phyloP scores from a whole-genome alignment of 805 yeast species.

The Starmera caribaea region DNA sequence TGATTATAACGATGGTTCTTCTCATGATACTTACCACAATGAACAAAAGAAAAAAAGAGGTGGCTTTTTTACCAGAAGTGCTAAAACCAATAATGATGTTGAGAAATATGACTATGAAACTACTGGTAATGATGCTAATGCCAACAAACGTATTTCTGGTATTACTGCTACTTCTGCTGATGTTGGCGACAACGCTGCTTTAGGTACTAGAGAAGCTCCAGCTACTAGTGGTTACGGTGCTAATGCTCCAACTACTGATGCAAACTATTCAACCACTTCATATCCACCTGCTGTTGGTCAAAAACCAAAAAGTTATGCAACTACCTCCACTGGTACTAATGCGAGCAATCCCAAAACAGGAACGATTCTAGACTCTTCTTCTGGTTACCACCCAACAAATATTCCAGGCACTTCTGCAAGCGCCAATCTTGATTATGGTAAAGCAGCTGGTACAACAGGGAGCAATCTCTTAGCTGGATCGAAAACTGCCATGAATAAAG shows the following conservation, averaged over 20 bases:
- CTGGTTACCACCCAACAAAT: too few relatives aligned
- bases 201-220: not conserved
- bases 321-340: not conserved
- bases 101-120: slow-evolving; percentile 6
- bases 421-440: too few relatives aligned
- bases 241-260: not conserved
- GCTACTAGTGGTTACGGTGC: not conserved
- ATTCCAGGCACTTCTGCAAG: too few relatives aligned
- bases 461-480: too few relatives aligned
- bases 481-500: too few relatives aligned
- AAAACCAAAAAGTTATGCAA: not conserved
- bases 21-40: slow-evolving; percentile 20
- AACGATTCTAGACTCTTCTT: too few relatives aligned
- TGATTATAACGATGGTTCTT: slow-evolving; percentile 11
- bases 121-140: not conserved
- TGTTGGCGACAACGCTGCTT: not conserved
- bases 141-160: not conserved
- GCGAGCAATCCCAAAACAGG: too few relatives aligned
- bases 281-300: too few relatives aligned
- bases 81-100: slow-evolving; percentile 2
- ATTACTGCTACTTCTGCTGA: not conserved
- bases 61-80: slow-evolving; percentile 10
- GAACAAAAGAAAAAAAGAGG: slow-evolving; percentile 4
- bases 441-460: too few relatives aligned
- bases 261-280: too few relatives aligned